Evolutionary conservation across 306 rosid species (phyloP).

Genomic region (cucumber (Cucumis sativus)): Cucumber_9930_V3 NC_026660.2:11956001-11956500

Average conservation of each 20-base stretch:
- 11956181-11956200: not conserved
- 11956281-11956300: not conserved
- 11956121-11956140: not conserved
- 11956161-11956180: not conserved
- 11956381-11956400: constrained; percentile 4
- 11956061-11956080: constrained; percentile 5
- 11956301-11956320: constrained; percentile 18
- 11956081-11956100: not conserved
- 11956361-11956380: not conserved
- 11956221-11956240: not conserved
- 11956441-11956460: constrained; percentile 9
- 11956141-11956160: not conserved
- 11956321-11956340: not conserved
- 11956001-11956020: not conserved
- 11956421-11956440: constrained; percentile 17
- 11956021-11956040: not conserved
- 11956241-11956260: not conserved
- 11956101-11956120: not conserved
- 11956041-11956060: constrained; percentile 3
- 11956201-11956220: not conserved
- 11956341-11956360: not conserved
- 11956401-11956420: constrained; percentile 25
- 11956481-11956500: constrained; percentile 15
- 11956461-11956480: not conserved
- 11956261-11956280: constrained; percentile 8